phyloP scores from a whole-genome alignment of 2,329 filamentous ascomycete genomes.

The Bipolaris zeicola region DNA sequence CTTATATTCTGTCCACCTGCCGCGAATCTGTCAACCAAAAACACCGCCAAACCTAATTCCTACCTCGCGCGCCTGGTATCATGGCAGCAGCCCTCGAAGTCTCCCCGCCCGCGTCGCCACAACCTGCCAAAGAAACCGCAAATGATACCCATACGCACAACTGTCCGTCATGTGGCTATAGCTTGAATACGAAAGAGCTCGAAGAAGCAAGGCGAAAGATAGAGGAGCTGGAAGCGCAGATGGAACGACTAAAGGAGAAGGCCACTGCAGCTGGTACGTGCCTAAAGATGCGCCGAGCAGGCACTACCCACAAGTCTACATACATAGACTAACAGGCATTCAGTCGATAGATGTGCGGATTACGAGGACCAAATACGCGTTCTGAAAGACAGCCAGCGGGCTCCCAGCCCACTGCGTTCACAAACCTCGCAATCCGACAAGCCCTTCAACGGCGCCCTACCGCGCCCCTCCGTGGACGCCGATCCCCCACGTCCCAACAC shows the following conservation, averaged over 20 bases:
- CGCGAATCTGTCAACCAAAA: background rate
- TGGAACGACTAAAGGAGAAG: conserved; percentile 72
- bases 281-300: background rate
- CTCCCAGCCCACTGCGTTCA: conserved; percentile 10
- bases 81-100: conserved; percentile 29
- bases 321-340: conserved; percentile 8
- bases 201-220: conserved; percentile 36
- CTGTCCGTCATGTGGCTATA: conserved; percentile 42
- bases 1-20: background rate
- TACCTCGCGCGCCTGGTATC: background rate
- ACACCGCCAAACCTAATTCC: background rate
- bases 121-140: conserved; percentile 25
- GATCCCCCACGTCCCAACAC: conserved; percentile 39
- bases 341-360: conserved; percentile 68
- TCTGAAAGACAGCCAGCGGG: conserved; percentile 45
- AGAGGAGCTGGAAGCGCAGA: conserved; percentile 70
- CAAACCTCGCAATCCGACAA: conserved; percentile 19
- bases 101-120: conserved; percentile 27
- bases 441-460: conserved; percentile 17
- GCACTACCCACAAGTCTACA: background rate
- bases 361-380: conserved; percentile 77
- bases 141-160: conserved; percentile 24
- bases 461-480: conserved; percentile 26
- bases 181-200: conserved; percentile 20
- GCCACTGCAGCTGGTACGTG: conserved; percentile 65